phyloP scores from a whole-genome alignment of 202 grass and related monocot genomes.

The Carex sylvatica region DNA sequence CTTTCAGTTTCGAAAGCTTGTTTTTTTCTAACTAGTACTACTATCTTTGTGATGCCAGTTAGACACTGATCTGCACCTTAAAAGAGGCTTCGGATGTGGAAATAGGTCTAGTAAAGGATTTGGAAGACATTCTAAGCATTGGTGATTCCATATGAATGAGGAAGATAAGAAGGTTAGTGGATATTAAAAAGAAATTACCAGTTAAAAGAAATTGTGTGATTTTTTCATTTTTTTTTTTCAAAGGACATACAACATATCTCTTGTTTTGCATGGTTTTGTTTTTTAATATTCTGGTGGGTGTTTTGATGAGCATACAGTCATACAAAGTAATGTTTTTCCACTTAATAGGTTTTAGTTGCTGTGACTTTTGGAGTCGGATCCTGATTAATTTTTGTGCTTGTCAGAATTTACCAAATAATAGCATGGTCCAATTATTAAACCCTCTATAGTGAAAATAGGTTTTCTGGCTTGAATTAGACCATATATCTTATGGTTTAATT shows the following conservation, averaged over 20 bases:
- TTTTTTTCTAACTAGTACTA: no score
- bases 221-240: background rate
- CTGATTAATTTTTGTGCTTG: background rate
- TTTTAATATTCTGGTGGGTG: background rate
- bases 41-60: no score
- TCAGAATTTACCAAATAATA: background rate
- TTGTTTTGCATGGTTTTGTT: constrained; percentile 7
- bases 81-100: no score
- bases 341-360: constrained; percentile 60
- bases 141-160: background rate
- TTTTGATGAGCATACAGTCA: background rate
- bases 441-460: no score
- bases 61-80: no score
- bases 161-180: background rate
- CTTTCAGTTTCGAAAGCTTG: no score
- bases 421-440: no score
- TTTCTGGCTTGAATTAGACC: no score
- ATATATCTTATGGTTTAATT: no score
- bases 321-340: background rate
- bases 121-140: no score
- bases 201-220: background rate
- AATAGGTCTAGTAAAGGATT: no score
- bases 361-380: constrained; percentile 56
- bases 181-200: background rate
- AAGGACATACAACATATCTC: background rate